Conservation (phyloP, 2,329 filamentous ascomycete genomes). For the Fusarium piperis region DNA sequence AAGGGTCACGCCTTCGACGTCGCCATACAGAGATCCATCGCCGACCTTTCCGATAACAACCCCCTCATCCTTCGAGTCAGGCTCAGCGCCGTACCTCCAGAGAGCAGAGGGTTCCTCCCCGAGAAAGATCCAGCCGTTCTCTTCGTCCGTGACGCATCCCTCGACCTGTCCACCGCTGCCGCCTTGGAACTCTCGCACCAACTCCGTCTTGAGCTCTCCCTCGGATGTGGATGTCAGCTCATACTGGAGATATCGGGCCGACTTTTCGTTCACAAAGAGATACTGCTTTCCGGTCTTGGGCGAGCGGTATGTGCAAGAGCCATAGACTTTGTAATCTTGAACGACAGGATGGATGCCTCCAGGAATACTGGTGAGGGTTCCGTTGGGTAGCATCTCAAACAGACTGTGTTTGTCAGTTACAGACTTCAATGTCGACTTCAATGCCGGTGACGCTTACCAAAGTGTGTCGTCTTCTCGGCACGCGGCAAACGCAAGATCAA, state of each 20-base stretch:
- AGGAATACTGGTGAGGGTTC: slow-evolving; percentile 53
- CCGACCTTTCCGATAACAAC: slow-evolving; percentile 54
- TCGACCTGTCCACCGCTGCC: slow-evolving; percentile 64
- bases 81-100: slow-evolving; percentile 63
- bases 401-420: slow-evolving; percentile 48
- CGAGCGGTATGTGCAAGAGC: slow-evolving; percentile 62
- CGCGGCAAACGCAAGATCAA: slow-evolving; percentile 61
- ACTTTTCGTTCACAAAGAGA: slow-evolving; percentile 65
- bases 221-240: slow-evolving; percentile 54
- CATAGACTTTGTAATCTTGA: slow-evolving; percentile 59
- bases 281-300: slow-evolving; percentile 58
- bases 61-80: slow-evolving; percentile 50
- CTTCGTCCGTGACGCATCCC: slow-evolving; percentile 63
- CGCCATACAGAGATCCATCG: slow-evolving; percentile 58
- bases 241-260: slow-evolving; percentile 63
- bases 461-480: slow-evolving; percentile 62
- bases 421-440: rapidly evolving
- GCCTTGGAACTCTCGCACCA: slow-evolving; percentile 61
- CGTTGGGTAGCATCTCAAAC: slow-evolving; percentile 59
- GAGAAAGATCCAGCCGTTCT: slow-evolving; percentile 60
- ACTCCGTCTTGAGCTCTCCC: slow-evolving; percentile 54
- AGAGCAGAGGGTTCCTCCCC: slow-evolving; percentile 63
- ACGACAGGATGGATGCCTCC: slow-evolving; percentile 59
- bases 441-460: slow-evolving; percentile 50
- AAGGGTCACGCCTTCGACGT: slow-evolving; percentile 64